These are phyloP conservation scores for Botrytis fabae DNA, from an alignment of 2,329 filamentous ascomycete genomes.

Conservation along the genomic window DNA sequence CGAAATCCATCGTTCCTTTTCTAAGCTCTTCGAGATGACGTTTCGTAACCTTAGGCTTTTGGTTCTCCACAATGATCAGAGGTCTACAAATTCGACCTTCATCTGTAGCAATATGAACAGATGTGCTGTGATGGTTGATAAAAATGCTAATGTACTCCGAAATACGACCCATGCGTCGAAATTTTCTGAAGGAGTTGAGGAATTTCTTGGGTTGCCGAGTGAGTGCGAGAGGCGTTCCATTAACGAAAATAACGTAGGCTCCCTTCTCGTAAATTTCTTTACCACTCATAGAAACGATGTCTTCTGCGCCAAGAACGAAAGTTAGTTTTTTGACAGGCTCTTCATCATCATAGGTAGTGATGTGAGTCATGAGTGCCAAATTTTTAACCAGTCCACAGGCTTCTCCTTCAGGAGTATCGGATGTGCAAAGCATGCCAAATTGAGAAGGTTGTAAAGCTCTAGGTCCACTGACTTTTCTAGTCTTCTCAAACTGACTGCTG, in stretches of 20 bases:
- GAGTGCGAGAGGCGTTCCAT: conserved; percentile 88
- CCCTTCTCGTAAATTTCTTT: conserved; percentile 83
- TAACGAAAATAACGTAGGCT: conserved; percentile 88
- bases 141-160: conserved; percentile 97
- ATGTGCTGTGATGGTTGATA: conserved; percentile 88
- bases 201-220: conserved; percentile 87
- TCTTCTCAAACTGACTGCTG: conserved; percentile 98
- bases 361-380: conserved; percentile 96
- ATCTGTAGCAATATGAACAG: conserved; percentile 93
- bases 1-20: conserved; percentile 82
- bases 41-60: conserved; percentile 74
- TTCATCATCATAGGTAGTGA: conserved; percentile 95
- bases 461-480: conserved; percentile 91
- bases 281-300: conserved; percentile 77
- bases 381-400: conserved; percentile 98
- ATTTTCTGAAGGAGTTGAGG: conserved; percentile 77
- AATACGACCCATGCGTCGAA: conserved; percentile 85
- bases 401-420: conserved; percentile 97
- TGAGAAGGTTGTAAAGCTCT: conserved; percentile 95
- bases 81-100: conserved; percentile 96
- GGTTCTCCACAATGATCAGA: conserved; percentile 90
- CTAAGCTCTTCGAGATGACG: conserved; percentile 80
- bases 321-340: conserved; percentile 84
- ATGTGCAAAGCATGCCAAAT: conserved; percentile 96
- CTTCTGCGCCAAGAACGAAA: conserved; percentile 80